These are phyloP conservation scores for Ophiostoma angusticollis DNA, from an alignment of 2,329 filamentous ascomycete species.

Conservation along the genomic window DNA sequence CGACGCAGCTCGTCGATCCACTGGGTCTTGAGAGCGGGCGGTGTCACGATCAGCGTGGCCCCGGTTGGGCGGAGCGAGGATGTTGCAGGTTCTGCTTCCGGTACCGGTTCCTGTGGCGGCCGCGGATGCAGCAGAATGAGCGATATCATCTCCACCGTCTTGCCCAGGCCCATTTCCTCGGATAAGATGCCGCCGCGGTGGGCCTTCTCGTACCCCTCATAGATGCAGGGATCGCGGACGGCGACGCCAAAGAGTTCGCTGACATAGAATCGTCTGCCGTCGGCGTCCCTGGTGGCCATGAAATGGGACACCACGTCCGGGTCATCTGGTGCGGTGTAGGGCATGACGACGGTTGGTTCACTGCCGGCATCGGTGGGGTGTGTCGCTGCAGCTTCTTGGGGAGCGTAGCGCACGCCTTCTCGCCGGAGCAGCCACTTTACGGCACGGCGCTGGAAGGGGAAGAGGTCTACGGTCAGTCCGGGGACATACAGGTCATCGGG, in stretches of 20 bases:
- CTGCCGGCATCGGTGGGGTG: background rate
- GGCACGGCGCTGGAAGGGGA: constrained; percentile 59
- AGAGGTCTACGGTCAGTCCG: constrained; percentile 39
- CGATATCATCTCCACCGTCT: constrained; percentile 63
- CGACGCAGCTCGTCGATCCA: constrained; percentile 47
- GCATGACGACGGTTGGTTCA: constrained; percentile 16
- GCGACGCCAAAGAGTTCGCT: constrained; percentile 52
- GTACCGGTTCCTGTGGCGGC: constrained; percentile 25
- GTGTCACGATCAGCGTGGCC: constrained; percentile 50
- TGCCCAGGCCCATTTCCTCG: constrained; percentile 75
- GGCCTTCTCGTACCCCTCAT: constrained; percentile 27
- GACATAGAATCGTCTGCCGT: constrained; percentile 24
- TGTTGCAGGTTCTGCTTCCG: too few relatives aligned
- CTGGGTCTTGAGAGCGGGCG: constrained; percentile 42
- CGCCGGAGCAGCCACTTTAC: constrained; percentile 57
- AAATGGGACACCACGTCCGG: constrained; percentile 31
- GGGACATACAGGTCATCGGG: constrained; percentile 29
- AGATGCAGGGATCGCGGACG: constrained; percentile 34
- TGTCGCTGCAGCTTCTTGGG: background rate
- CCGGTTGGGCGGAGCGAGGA: constrained; percentile 36
- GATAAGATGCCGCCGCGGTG: constrained; percentile 54
- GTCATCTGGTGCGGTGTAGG: constrained; percentile 11
- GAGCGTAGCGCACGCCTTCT: constrained; percentile 46
- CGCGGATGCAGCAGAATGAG: constrained; percentile 53
- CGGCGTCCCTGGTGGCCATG: constrained; percentile 27